Percentiles rank a stretch among this genome's conserved stretches.
Evolutionary conservation across 768 basidiomycete genomes (phyloP).

Genomic region (Arthromyces matolae): DNA sequence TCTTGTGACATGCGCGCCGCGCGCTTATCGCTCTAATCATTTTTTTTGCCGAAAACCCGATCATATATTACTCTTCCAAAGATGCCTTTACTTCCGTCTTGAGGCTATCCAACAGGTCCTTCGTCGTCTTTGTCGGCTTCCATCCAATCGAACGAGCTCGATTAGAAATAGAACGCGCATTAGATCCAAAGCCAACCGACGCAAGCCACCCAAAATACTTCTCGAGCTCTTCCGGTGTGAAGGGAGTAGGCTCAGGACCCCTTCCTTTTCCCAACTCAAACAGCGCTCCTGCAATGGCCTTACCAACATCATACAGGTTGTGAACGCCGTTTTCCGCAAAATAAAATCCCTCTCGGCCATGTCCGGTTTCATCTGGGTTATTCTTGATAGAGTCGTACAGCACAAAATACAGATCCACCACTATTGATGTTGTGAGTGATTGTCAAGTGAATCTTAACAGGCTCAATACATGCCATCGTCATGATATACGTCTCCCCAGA

Average conservation of each 20-base stretch:
- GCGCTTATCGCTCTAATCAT: too few relatives aligned
- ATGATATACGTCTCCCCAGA: slow-evolving; percentile 31
- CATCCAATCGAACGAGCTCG: slow-evolving; percentile 40
- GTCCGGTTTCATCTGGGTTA: slow-evolving; percentile 27
- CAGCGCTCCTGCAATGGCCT: slow-evolving; percentile 35
- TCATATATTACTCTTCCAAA: neutral
- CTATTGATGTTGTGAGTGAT: slow-evolving; percentile 20
- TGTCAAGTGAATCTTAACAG: neutral
- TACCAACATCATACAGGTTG: slow-evolving; percentile 37
- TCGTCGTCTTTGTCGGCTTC: slow-evolving; percentile 36
- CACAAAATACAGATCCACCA: slow-evolving; percentile 24
- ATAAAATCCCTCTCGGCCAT: slow-evolving; percentile 50
- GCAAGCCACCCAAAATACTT: slow-evolving; percentile 29
- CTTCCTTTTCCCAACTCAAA: slow-evolving; percentile 33
- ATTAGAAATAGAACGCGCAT: slow-evolving; percentile 33
- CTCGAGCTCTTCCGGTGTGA: slow-evolving; percentile 40
- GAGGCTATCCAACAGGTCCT: slow-evolving; percentile 40
- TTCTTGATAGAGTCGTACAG: slow-evolving; percentile 36
- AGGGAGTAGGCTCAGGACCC: slow-evolving; percentile 38
- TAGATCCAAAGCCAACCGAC: slow-evolving; percentile 28
- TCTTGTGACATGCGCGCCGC: too few relatives aligned
- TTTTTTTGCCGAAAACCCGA: neutral
- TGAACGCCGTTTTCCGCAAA: slow-evolving; percentile 51
- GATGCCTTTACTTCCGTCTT: slow-evolving; percentile 34
- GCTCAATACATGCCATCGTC: slow-evolving; percentile 39